A percentile compares a stretch with the other conserved stretches of the same genome.
These are phyloP conservation scores for Metschnikowia baotianmanensis DNA, from an alignment of 805 yeast species.

Conservation along the genomic window DNA sequence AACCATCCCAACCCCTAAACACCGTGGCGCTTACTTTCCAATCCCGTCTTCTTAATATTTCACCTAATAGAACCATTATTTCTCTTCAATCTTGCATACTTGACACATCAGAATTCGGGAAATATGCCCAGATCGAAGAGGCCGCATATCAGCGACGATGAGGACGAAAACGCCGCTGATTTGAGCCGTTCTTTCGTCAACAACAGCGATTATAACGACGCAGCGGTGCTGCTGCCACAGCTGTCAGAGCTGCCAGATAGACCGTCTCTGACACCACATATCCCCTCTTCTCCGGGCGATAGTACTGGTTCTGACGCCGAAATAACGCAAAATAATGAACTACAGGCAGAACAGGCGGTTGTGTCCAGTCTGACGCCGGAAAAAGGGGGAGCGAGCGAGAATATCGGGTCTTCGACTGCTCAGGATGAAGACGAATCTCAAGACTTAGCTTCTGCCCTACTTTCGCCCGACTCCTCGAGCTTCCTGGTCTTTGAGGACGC, in stretches of 20 bases:
- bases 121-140: constrained; percentile 12
- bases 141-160: constrained; percentile 20
- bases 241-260: neutral
- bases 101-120: neutral
- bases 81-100: no score
- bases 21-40: no score
- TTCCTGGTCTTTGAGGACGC: constrained; percentile 13
- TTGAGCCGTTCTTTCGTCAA: constrained; percentile 31
- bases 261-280: no score
- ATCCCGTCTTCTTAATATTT: no score
- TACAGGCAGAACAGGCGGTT: neutral
- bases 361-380: neutral
- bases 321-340: neutral
- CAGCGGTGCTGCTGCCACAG: neutral
- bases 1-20: no score
- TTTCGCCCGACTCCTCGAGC: neutral
- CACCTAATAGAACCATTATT: no score
- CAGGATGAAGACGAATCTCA: neutral
- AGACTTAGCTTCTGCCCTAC: neutral
- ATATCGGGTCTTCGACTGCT: no score
- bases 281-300: neutral
- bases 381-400: no score
- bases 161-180: constrained; percentile 12
- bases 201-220: constrained; percentile 34
- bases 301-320: neutral